These are phyloP conservation scores for Pestalotiopsis sp. DNA, from an alignment of 2,329 filamentous ascomycete species.

Conservation along the genomic window DNA sequence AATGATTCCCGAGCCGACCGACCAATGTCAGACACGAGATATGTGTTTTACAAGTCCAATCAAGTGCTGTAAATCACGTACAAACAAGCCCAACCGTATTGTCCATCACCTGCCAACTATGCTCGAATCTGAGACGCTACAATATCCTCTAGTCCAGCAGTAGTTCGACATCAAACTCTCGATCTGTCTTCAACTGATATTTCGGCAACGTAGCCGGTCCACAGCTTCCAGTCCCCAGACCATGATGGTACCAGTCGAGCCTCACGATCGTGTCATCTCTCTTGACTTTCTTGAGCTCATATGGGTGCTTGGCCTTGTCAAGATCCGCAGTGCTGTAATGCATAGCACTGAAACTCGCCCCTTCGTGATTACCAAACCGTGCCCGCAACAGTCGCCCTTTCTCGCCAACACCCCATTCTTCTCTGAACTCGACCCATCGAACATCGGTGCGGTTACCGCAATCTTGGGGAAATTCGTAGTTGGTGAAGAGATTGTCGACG, in stretches of 20 bases:
- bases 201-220: conserved; percentile 56
- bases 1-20: too few species aligned
- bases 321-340: conserved; percentile 58
- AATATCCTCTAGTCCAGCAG: conserved; percentile 38
- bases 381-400: conserved; percentile 42
- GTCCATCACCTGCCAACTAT: too few species aligned
- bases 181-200: conserved; percentile 45
- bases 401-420: conserved; percentile 30
- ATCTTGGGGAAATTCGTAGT: conserved; percentile 72
- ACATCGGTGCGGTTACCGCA: conserved; percentile 66
- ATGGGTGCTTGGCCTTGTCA: conserved; percentile 59
- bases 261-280: conserved; percentile 56
- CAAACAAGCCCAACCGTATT: too few species aligned
- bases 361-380: conserved; percentile 46
- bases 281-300: conserved; percentile 55
- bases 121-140: too few species aligned
- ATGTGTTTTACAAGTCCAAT: too few species aligned
- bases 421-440: conserved; percentile 56
- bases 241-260: conserved; percentile 65
- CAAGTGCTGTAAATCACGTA: too few species aligned
- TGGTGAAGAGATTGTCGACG: conserved; percentile 56
- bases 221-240: conserved; percentile 64
- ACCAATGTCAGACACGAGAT: too few species aligned
- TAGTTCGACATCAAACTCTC: conserved; percentile 46
- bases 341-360: conserved; percentile 58